Evolutionary conservation across 176 grass and related monocot species (phyloP).

Genomic region (Triticum turgidum): DNA sequence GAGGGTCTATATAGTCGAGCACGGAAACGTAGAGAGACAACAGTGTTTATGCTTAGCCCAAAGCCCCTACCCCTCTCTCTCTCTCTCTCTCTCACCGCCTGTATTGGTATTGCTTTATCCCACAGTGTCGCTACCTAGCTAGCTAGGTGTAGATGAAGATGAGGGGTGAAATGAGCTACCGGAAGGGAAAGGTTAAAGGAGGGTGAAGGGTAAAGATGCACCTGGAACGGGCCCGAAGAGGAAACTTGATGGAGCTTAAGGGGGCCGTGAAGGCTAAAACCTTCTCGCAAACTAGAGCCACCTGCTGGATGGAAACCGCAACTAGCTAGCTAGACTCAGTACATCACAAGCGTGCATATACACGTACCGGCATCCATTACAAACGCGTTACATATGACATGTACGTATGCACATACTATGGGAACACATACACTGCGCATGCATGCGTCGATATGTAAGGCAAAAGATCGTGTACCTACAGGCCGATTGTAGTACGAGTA

Average conservation of each 20-base stretch:
- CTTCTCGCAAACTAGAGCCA: not conserved
- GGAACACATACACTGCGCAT: not conserved
- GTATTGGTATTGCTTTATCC: not conserved
- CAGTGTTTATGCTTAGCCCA: not conserved
- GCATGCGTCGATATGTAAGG: not conserved
- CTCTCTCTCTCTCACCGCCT: not conserved
- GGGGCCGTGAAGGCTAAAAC: slow-evolving; percentile 9
- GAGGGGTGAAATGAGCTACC: not conserved
- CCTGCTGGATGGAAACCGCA: not conserved
- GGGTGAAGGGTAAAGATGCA: slow-evolving; percentile 18
- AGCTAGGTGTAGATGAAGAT: not conserved
- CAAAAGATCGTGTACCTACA: not conserved
- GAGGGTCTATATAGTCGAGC: slow-evolving; percentile 51
- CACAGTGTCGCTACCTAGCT: slow-evolving; percentile 12
- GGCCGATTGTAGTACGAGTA: not conserved
- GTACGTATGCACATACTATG: not conserved
- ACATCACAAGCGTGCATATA: not conserved
- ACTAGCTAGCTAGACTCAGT: not conserved
- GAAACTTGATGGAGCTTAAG: slow-evolving; percentile 61
- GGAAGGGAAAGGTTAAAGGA: slow-evolving; percentile 32
- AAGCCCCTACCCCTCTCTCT: not conserved
- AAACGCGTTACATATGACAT: not conserved
- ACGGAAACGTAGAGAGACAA: slow-evolving; percentile 46
- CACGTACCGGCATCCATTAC: not conserved
- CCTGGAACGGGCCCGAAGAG: slow-evolving; percentile 63